phyloP scores from a whole-genome alignment of 2,329 filamentous ascomycete genomes.

The Ascochyta pisi region DNA sequence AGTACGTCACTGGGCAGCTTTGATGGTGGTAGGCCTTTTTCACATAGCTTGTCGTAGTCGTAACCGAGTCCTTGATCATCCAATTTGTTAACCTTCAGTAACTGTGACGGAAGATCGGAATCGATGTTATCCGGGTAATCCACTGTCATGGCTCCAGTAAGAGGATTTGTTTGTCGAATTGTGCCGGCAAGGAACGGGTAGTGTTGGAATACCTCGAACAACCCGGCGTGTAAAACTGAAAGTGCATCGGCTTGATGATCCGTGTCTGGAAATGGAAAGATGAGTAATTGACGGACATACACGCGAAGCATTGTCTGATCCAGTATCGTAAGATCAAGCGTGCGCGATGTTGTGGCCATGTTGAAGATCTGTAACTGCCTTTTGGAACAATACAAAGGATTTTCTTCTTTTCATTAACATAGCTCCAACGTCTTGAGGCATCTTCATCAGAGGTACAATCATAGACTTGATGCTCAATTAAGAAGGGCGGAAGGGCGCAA shows the following conservation, averaged over 20 bases:
- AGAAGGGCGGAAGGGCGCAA: constrained; percentile 11
- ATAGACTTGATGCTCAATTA: neutral
- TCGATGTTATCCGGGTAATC: neutral
- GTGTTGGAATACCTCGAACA: neutral
- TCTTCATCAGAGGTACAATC: too few species aligned
- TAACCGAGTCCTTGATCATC: neutral
- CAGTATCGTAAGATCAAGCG: neutral
- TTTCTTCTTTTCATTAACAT: too few species aligned
- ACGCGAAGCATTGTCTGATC: constrained; percentile 10
- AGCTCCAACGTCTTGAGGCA: too few species aligned
- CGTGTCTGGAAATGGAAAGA: constrained; percentile 6
- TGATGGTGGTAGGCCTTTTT: constrained; percentile 18
- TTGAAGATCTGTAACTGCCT: neutral
- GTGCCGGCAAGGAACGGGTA: constrained; percentile 13
- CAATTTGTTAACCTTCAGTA: neutral
- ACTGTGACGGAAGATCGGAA: neutral
- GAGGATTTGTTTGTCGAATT: neutral
- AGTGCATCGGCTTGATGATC: neutral
- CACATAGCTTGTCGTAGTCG: neutral
- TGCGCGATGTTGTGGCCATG: neutral
- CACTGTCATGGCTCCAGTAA: constrained; percentile 1
- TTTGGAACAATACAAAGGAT: too few species aligned
- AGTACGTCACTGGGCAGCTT: constrained; percentile 17
- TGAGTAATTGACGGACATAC: constrained; percentile 10
- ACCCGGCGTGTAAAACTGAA: neutral